phyloP scores from a whole-genome alignment of 1,284 basidiomycete species.

The Leccinum pallidistipes region DNA sequence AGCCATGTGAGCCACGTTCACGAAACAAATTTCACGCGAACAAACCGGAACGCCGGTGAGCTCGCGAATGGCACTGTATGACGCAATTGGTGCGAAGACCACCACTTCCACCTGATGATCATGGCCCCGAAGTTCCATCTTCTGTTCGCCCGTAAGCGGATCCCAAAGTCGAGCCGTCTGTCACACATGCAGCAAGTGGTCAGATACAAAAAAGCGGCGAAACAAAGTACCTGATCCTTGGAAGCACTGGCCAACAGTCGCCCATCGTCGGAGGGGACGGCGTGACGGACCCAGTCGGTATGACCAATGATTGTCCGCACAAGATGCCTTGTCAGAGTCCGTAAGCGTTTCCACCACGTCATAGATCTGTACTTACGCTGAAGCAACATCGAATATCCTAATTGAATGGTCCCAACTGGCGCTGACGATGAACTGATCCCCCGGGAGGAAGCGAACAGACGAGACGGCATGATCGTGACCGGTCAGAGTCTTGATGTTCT shows the following conservation, averaged over 20 bases:
- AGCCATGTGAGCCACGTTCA: slow-evolving; percentile 9
- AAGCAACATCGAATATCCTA: slow-evolving; percentile 82
- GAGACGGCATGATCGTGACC: slow-evolving; percentile 93
- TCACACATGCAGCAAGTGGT: slow-evolving; percentile 5
- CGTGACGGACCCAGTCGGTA: slow-evolving; percentile 63
- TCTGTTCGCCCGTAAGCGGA: slow-evolving; percentile 71
- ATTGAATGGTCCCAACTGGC: slow-evolving; percentile 89
- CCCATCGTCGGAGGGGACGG: slow-evolving; percentile 75
- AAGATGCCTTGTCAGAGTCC: slow-evolving; percentile 46
- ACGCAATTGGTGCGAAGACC: slow-evolving; percentile 75
- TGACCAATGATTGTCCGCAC: slow-evolving; percentile 60
- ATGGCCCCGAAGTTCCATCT: slow-evolving; percentile 84
- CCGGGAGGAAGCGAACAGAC: slow-evolving; percentile 80
- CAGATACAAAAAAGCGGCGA: slow-evolving; percentile 4
- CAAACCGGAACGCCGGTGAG: slow-evolving; percentile 69
- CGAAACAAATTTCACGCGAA: slow-evolving; percentile 1
- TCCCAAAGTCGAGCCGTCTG: slow-evolving; percentile 88
- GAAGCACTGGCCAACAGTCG: slow-evolving; percentile 76
- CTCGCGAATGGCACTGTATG: slow-evolving; percentile 78
- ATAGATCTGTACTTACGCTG: slow-evolving; percentile 54
- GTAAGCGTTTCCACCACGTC: slow-evolving; percentile 12
- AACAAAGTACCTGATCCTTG: slow-evolving; percentile 72
- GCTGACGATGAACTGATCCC: slow-evolving; percentile 80
- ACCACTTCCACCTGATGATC: slow-evolving; percentile 87
- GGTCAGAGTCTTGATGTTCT: slow-evolving; percentile 82